Conservation (phyloP, 2,329 filamentous ascomycete species). For the Cryphonectria japonica region DNA sequence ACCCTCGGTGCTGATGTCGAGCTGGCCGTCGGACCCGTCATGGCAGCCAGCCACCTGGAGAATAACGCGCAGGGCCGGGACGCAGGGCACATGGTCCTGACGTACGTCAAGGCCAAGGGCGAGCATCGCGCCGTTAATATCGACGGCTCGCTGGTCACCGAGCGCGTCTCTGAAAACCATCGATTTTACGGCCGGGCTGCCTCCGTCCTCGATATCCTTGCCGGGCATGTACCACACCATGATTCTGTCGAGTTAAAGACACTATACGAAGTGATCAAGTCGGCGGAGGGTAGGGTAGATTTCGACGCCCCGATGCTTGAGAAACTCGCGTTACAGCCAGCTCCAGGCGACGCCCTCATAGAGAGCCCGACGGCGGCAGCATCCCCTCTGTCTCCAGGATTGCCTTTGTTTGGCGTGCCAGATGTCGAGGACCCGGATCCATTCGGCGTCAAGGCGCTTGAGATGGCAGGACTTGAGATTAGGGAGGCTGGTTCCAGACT, state of each 20-base stretch:
- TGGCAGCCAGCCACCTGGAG: conserved; percentile 55
- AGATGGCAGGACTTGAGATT: conserved; percentile 87
- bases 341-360: conserved; percentile 74
- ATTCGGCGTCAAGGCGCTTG: conserved; percentile 87
- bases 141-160: conserved; percentile 59
- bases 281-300: conserved; percentile 81
- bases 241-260: conserved; percentile 58
- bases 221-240: conserved; percentile 57
- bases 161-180: conserved; percentile 63
- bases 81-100: conserved; percentile 58
- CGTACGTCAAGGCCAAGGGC: conserved; percentile 62
- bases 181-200: conserved; percentile 57
- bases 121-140: conserved; percentile 59
- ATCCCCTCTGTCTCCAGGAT: conserved; percentile 42
- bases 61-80: conserved; percentile 56
- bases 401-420: conserved; percentile 73
- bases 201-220: conserved; percentile 59
- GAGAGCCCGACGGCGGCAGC: conserved; percentile 45
- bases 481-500: conserved; percentile 81
- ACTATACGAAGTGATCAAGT: conserved; percentile 82
- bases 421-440: conserved; percentile 84
- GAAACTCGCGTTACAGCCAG: conserved; percentile 64
- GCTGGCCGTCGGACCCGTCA: conserved; percentile 76
- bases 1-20: conserved; percentile 83
- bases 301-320: conserved; percentile 72